phyloP scores from a whole-genome alignment of 1,284 basidiomycete genomes.

The Moesziomyces parantarcticus region DNA sequence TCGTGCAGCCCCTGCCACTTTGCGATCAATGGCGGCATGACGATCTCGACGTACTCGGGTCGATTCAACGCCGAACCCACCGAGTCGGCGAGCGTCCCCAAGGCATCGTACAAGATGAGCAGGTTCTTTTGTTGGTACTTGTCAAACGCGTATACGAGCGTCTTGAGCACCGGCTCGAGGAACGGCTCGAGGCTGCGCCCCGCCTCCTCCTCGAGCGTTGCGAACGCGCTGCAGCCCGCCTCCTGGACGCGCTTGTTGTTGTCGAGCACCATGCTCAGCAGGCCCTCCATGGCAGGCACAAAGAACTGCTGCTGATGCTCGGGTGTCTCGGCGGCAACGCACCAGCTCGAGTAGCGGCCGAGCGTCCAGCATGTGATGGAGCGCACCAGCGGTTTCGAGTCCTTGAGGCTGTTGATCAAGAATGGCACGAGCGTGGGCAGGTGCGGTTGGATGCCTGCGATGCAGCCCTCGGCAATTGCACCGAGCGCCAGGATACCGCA shows the following conservation, averaged over 20 bases:
- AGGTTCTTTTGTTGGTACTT: slow-evolving; percentile 99
- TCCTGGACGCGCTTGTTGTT: slow-evolving; percentile 99
- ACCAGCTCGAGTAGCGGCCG: slow-evolving; percentile 98
- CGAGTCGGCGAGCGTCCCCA: slow-evolving; percentile 96
- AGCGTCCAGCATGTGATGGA: slow-evolving; percentile 99
- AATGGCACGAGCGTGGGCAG: slow-evolving; percentile 91
- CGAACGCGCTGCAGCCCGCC: slow-evolving; percentile 97
- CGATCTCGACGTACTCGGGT: slow-evolving; percentile 86
- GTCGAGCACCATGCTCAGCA: slow-evolving; percentile 97
- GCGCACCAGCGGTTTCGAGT: slow-evolving; percentile 95
- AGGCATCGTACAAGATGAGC: slow-evolving; percentile 96
- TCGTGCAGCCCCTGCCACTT: slow-evolving; percentile 90
- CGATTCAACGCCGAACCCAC: slow-evolving; percentile 89
- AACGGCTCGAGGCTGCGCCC: slow-evolving; percentile 88
- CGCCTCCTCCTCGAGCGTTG: slow-evolving; percentile 97
- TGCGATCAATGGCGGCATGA: slow-evolving; percentile 93
- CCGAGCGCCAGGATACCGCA: slow-evolving; percentile 95
- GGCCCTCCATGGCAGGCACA: slow-evolving; percentile 96
- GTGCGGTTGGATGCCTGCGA: slow-evolving; percentile 93
- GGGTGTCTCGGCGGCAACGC: slow-evolving; percentile 78
- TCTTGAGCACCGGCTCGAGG: slow-evolving; percentile 91
- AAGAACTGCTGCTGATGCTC: slow-evolving; percentile 91
- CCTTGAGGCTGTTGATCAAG: slow-evolving; percentile 87
- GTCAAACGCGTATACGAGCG: slow-evolving; percentile 93
- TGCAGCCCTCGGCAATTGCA: slow-evolving; percentile 98